Conservation (phyloP, 1,139 yeast species). For the Scheffersomyces stambukii region DNA sequence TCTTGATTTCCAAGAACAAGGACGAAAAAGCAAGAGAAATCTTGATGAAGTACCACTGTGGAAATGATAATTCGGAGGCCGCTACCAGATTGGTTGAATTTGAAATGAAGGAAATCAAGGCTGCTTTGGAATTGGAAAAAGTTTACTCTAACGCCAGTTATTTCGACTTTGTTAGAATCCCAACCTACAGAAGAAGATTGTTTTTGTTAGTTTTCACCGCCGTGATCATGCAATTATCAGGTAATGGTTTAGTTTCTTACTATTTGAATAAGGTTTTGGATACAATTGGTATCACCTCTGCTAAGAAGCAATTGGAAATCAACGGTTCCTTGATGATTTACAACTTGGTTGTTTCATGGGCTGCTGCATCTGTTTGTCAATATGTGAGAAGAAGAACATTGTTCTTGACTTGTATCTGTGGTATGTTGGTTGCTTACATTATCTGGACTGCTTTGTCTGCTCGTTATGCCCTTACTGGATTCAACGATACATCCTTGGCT, state of each 20-base stretch:
- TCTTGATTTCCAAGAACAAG: conserved; percentile 32
- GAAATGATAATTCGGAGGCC: conserved; percentile 24
- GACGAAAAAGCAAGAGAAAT: conserved; percentile 35
- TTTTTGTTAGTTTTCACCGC: conserved; percentile 32
- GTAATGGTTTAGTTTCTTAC: conserved; percentile 51
- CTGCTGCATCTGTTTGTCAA: conserved; percentile 27
- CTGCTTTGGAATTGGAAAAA: conserved; percentile 34
- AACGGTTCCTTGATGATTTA: conserved; percentile 44
- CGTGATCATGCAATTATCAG: conserved; percentile 44
- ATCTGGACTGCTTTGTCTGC: conserved; percentile 39
- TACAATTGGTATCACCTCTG: conserved; percentile 46
- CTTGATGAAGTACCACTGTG: conserved; percentile 40
- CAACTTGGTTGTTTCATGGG: conserved; percentile 32
- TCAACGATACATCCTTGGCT: conserved; percentile 27
- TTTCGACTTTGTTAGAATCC: conserved; percentile 30
- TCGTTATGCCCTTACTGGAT: conserved; percentile 32
- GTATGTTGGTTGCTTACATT: conserved; percentile 36
- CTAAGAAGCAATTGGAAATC: conserved; percentile 39
- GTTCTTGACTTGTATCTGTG: conserved; percentile 30
- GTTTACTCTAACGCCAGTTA: conserved; percentile 23
- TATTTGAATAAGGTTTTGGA: conserved; percentile 45
- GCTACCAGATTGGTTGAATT: conserved; percentile 36
- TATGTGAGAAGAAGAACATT: conserved; percentile 43
- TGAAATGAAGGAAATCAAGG: conserved; percentile 43
- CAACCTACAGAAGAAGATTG: conserved; percentile 41